Conservation (phyloP, 768 basidiomycete genomes). For the Tephrocybe sp. region DNA sequence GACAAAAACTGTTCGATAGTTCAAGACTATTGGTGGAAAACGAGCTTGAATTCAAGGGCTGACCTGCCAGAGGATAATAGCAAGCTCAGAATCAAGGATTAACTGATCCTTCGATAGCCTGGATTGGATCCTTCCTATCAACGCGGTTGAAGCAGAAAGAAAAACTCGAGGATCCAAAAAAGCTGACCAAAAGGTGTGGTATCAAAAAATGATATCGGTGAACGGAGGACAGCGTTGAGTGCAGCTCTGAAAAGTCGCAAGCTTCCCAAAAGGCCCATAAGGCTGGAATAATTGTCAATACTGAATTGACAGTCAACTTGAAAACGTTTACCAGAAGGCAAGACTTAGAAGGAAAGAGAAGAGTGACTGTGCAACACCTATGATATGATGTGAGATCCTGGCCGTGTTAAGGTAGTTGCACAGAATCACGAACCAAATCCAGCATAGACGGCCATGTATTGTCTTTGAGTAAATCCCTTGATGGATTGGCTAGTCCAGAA, state of each 20-base stretch:
- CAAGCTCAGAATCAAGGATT: constrained; percentile 49
- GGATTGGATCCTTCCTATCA: constrained; percentile 52
- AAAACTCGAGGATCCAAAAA: background rate
- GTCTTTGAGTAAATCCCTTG: constrained; percentile 49
- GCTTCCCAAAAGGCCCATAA: constrained; percentile 39
- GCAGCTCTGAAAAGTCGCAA: constrained; percentile 55
- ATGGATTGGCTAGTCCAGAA: constrained; percentile 68
- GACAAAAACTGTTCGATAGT: constrained; percentile 32
- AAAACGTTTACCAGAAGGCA: constrained; percentile 43
- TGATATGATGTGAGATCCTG: background rate
- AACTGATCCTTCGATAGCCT: constrained; percentile 63
- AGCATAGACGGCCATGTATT: constrained; percentile 67
- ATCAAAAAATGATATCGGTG: constrained; percentile 69
- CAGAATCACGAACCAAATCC: constrained; percentile 33
- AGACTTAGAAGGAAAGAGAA: constrained; percentile 49
- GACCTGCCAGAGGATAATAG: constrained; percentile 47
- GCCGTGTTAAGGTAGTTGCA: background rate
- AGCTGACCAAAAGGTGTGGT: constrained; percentile 61
- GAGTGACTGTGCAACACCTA: constrained; percentile 48
- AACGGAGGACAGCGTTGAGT: constrained; percentile 52
- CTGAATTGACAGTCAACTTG: background rate
- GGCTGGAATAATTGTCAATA: constrained; percentile 20
- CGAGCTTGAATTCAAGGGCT: background rate
- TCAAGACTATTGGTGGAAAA: background rate
- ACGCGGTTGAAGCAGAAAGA: background rate